Evolutionary conservation across 116 monocot species (phyloP).

Genomic region (Papilionanthe hybrid): DNA sequence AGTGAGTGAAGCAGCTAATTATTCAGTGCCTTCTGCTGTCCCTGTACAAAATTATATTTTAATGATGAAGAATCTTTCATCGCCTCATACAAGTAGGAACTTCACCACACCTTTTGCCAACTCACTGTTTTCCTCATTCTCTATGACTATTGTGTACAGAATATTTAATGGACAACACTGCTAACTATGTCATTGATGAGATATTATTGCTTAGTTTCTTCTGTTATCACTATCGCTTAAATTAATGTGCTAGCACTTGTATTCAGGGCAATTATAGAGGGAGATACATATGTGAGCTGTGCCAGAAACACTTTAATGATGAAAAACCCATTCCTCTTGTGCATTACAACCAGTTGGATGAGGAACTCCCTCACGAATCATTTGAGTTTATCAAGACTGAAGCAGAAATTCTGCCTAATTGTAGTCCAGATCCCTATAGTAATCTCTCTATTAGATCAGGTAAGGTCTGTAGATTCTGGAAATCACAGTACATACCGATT

Average conservation of each 20-base stretch:
- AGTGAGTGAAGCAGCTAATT: no score
- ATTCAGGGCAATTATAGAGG: constrained; percentile 32
- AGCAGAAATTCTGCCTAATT: constrained; percentile 3
- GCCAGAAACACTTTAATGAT: constrained; percentile 55
- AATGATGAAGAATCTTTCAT: no score
- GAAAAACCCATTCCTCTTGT: not conserved
- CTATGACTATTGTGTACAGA: no score
- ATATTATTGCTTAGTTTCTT: no score
- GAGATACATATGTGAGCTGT: constrained; percentile 77
- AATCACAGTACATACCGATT: not conserved
- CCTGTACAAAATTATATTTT: no score
- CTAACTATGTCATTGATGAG: no score
- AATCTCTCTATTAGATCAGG: constrained; percentile 11
- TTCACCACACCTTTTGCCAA: no score
- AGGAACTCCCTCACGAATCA: constrained; percentile 20
- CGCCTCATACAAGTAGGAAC: no score
- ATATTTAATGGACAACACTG: no score
- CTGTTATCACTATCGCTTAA: not conserved
- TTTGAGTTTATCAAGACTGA: constrained; percentile 20
- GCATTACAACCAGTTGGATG: constrained; percentile 10
- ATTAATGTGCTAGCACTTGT: not conserved
- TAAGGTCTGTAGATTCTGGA: constrained; percentile 1
- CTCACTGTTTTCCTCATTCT: no score
- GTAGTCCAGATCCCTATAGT: not conserved
- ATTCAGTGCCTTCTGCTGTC: no score